Base-by-base conservation (phyloP, 805 yeast species). In the Wickerhamomyces silvicola region DNA sequence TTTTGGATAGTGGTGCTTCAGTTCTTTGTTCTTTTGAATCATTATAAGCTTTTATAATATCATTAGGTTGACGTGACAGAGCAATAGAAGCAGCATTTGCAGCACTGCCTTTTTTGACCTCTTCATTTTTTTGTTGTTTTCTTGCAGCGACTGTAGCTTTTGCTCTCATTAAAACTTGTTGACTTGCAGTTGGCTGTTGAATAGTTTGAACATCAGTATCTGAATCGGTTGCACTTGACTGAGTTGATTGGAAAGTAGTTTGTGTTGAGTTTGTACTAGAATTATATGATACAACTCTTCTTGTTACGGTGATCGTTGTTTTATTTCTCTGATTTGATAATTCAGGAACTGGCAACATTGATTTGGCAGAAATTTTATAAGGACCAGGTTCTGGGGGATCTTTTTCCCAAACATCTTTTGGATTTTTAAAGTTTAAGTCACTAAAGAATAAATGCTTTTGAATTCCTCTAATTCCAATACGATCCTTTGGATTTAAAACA, bases 291-390 rank as follows among this genome's bases (percentile, higher is more conserved):
- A 39, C 36, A 10, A 39, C 38, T 27, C 46, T 48, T 24, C 46
- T 42, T 26, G 53, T 49, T 5, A 34, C 4, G 10, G 22, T 13
- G 11, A 43, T 24, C 3, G 52, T 45, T 23, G 48, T 45, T 32
- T 42, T 47, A 0, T 50, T 39, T 24, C 42, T 38, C 5, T 46
- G 36, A 13, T 45, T 54, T 26, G 54, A 51, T 18, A 71, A 46
- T 36, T 65, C 75, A 0, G 90, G 87, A 23, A 81, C 64, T 22
- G 83, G 80, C 59, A 78, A 72, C 92, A 83, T 82, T 2, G 90
- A 73, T 48, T 78, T 76, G 1, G 92, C 92, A 32, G 72, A 71
- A 56, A 83, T 67, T 39, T 79, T 81, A 48, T 79, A 83, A 0
- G 90, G 86, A 2, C 79, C 74, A 14, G 79, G 54, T 42, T 69